A percentile compares a stretch with the other conserved stretches of the same genome.
phyloP scores from a whole-genome alignment of 2,329 filamentous ascomycete genomes.

The Fusarium nelsonii region DNA sequence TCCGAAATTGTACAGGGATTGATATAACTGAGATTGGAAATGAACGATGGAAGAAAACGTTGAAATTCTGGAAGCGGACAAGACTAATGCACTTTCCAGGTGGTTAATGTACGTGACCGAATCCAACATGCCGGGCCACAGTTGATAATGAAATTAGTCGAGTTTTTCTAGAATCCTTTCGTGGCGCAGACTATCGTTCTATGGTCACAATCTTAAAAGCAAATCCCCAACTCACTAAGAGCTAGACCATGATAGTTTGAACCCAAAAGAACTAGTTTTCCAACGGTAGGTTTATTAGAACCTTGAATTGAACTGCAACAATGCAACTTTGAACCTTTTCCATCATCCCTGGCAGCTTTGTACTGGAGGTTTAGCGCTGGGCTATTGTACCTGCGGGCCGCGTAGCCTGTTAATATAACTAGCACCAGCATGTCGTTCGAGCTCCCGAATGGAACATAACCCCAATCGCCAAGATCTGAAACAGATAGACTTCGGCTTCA shows the following conservation, averaged over 20 bases:
- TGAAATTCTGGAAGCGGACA: conserved; percentile 31
- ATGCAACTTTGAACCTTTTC: not conserved
- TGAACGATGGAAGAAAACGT: conserved; percentile 16
- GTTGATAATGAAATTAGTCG: conserved; percentile 5
- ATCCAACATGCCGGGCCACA: conserved; percentile 3
- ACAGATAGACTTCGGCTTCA: conserved; percentile 12
- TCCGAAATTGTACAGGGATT: conserved; percentile 46
- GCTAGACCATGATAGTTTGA: too few relatives aligned
- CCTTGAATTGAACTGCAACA: not conserved
- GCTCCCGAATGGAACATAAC: conserved; percentile 27
- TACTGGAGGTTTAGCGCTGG: not conserved
- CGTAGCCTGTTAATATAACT: not conserved
- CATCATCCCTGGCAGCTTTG: not conserved
- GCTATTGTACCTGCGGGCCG: not conserved
- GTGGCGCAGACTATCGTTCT: not conserved
- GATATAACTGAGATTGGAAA: conserved; percentile 18
- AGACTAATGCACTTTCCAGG: conserved; percentile 32
- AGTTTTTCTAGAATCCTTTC: conserved; percentile 29
- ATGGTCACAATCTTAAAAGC: too few relatives aligned
- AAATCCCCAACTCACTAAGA: not conserved
- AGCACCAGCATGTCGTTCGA: not conserved
- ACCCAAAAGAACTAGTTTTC: not conserved
- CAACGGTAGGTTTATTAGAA: not conserved
- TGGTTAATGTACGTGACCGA: conserved; percentile 25
- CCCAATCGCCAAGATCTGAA: conserved; percentile 15